Base-by-base conservation (phyloP, 805 yeast genomes). In the Kurtzmaniella fragi region DNA sequence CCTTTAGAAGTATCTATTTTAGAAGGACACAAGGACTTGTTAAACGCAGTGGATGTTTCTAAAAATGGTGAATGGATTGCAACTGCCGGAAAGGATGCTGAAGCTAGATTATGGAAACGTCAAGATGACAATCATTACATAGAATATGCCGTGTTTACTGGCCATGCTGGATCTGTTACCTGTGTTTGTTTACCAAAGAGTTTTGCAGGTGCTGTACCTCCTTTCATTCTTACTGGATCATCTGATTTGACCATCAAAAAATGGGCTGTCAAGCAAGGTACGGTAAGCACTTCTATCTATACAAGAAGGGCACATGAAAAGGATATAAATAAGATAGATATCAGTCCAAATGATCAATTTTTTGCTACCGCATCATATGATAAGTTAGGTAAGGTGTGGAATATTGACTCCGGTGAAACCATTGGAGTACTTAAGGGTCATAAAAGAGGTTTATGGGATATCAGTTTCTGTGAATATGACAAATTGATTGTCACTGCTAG, bases 291-390 rank as follows among this genome's bases (percentile, higher is more conserved):
- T 2, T 84, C 96, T 2, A 88, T 81, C 39, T 93, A 83, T 60
- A 93, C 99, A 0, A 79, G 96, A 69, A 79, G 90, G 54, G 98
- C 97, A 1, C 99, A 93, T 59, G 98, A 93, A 40, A 93, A 91
- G 59, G 96, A 93, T 60, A 93, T 93, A 43, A 95, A 93, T 53
- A 76, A 91, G 2, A 65, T 93, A 38, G 96, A 89, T 47, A 70
- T 93, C 3, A 75, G 97, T n/a, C 95, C 96, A 13, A 87, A 89
- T 54, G 95, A 91, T 60, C 83, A 82, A 46, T 70, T 74, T 37
- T 81, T 93, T 53, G 98, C 96, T 0, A 84, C 97, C 1, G 98
- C 96, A 2, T 85, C 96, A 10, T 95, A 85, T 57, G 99, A 93
- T 61, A 86, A 91, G 53, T 75, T 90, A 2, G 93, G 85, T 43